Percentiles rank a stretch among this genome's conserved stretches.
phyloP scores from a whole-genome alignment of 2,329 filamentous ascomycete genomes.

The Cladosporium oxysporum region DNA sequence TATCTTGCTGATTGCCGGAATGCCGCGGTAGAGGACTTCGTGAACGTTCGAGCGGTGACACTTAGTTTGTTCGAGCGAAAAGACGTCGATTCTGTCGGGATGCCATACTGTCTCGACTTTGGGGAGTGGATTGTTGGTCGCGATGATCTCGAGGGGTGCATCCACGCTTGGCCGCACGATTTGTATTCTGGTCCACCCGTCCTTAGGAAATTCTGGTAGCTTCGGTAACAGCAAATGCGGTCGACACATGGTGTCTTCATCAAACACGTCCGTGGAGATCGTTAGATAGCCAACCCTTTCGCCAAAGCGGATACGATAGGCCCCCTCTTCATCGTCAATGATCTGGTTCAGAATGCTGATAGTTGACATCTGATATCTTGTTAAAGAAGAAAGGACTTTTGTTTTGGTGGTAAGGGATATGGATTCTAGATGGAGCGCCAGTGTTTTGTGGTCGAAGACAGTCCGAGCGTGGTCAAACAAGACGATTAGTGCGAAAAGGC shows the following conservation, averaged over 20 bases:
- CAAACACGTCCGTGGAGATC: not conserved
- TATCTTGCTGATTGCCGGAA: not conserved
- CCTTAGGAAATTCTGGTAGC: not conserved
- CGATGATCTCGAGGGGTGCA: constrained; percentile 22
- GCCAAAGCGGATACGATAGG: not conserved
- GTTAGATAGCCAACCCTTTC: not conserved
- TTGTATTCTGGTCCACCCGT: constrained; percentile 30
- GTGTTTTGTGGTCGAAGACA: not conserved
- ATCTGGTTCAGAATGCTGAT: not conserved
- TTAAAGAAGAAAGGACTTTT: not conserved
- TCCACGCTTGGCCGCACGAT: constrained; percentile 25
- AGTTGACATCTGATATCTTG: not conserved
- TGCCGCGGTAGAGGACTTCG: not conserved
- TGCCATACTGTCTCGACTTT: constrained; percentile 29
- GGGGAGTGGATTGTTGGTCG: constrained; percentile 26
- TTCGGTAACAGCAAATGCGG: not conserved
- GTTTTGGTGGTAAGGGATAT: not conserved
- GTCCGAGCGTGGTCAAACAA: no score
- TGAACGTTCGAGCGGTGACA: not conserved
- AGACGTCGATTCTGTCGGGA: constrained; percentile 20
- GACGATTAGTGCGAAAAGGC: not conserved
- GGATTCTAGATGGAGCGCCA: not conserved
- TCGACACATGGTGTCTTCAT: not conserved
- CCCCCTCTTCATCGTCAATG: not conserved
- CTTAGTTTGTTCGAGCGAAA: constrained; percentile 21